Conservation (phyloP, 1,284 basidiomycete genomes). For the Peniophora sp. region DNA sequence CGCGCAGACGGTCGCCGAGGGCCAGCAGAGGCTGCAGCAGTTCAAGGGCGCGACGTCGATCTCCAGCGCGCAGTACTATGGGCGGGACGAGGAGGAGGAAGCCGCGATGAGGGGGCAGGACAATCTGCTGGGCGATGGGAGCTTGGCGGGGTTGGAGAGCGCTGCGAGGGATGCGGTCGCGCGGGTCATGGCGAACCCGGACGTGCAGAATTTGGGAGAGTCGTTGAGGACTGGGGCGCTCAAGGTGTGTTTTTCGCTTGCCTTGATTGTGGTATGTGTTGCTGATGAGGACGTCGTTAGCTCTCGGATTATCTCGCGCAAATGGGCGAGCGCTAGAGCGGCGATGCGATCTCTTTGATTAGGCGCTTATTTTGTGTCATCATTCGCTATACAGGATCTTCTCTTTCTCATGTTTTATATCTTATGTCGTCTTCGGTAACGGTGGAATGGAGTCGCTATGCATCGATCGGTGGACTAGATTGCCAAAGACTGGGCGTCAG, state of each 20-base stretch:
- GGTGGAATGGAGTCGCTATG: no score
- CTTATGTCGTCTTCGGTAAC: no score
- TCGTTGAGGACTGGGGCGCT: conserved; percentile 77
- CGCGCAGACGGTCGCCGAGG: conserved; percentile 63
- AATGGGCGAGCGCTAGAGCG: conserved; percentile 27
- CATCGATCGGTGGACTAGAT: no score
- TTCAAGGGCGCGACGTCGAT: conserved; percentile 94
- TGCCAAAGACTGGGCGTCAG: no score
- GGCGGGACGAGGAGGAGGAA: conserved; percentile 74
- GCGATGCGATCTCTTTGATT: no score
- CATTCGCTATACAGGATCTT: no score
- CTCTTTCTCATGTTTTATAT: no score
- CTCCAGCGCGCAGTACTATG: conserved; percentile 83
- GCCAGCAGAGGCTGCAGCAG: conserved; percentile 72
- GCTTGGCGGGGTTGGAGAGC: conserved; percentile 65
- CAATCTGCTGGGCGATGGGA: conserved; percentile 57
- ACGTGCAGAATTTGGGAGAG: conserved; percentile 85
- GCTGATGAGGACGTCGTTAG: conserved; percentile 25
- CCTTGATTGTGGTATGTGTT: conserved; percentile 1
- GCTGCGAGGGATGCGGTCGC: conserved; percentile 78
- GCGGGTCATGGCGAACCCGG: conserved; percentile 80
- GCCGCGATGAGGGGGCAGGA: conserved; percentile 36
- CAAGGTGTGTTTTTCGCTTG: conserved; percentile 50
- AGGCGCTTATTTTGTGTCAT: not conserved
- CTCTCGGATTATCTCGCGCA: conserved; percentile 74